Base-by-base conservation (phyloP, 2,329 filamentous ascomycete genomes). In the Penicillium digitatum region DNA sequence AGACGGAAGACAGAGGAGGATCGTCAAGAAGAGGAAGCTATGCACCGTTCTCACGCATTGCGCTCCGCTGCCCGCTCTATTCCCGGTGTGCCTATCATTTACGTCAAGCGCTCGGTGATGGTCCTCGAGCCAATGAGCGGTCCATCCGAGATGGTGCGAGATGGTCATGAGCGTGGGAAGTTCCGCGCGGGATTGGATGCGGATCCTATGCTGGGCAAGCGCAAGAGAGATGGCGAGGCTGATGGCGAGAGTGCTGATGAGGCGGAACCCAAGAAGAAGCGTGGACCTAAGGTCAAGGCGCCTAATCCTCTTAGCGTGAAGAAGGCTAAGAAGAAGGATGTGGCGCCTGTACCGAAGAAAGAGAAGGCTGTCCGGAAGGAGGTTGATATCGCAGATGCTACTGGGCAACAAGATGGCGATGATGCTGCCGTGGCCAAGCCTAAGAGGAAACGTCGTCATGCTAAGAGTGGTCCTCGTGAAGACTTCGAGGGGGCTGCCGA, bases 91-190 rank as follows among this genome's bases (percentile, higher is more conserved):
- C 78, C 78, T 16, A 75, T 79, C 27, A 73, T 80, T 40, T 80
- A 79, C 62, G 78, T 80, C 31, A 79, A 79, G 66, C 70, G 78
- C 44, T 79, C 76, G 16, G 77, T 79, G 8, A 79, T 79, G 77
- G 72, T 79, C 14, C 62, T 79, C 52, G 77, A 79, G 63, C 77
- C 78, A 14, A 69, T 79, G 70, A 78, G 76, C 52, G 69, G 65
- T 20, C 67, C 69, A 1, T 78, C 76, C 14, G 74, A 76, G 59
- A 66, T 67, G 22, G 66, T 77, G 12, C 68, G 75, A 35, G 72
- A 77, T 44, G 73, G 72, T 1, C 66, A 72, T n/a, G 77, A 79
- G 67, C 73, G 67, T 56, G 74, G 73, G 37, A 79, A 79, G 61
- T 77, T 79, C 57, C 71, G 72, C 42, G 71, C 69, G 37, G 77